Base-by-base conservation (phyloP, 108 stramenopile species). In the Pseudonitzschia pungens region DNA sequence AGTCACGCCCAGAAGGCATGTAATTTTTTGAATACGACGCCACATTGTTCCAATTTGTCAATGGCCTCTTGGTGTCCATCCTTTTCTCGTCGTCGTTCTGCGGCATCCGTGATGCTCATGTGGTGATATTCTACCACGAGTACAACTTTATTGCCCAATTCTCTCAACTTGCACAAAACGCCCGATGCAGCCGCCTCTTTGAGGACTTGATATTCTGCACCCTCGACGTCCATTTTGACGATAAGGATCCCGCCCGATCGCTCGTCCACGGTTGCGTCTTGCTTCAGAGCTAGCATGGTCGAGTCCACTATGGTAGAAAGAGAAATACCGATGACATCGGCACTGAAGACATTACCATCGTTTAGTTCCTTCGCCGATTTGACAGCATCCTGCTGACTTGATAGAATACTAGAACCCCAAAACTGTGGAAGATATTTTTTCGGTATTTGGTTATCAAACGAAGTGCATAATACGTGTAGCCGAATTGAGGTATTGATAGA, bases 151-250 rank as follows among this genome's bases (percentile, higher is more conserved):
- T 77, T 82, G 51, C 81, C 81, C 16, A 33, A n/a, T 24, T 65
- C 40, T 21, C 32, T 72, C 50, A 68, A 79, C 18, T 82, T 58
- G 56, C 84, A 85, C 71, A 85, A 67, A 12, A 74, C 57, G 12
- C 70, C 73, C 27, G 53, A 55, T 10, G 27, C 44, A 18, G 64
- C 69, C 2, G 69, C 69, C 60, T 85, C 81, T 32, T 79, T 60
- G 16, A 85, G 28, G n/a, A 85, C 56, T 48, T 68, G 70, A 40
- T 81, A 85, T 56, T 85, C 84, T 26, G 79, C 84, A 24, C 84
- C 84, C 64, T 85, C 84, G 10, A 85, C 76, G 44, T 85, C 84
- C 64, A 85, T 77, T 57, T 85, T 85, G 42, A 85, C 27, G 42
- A 85, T 68, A n/a, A 85, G 36, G 52, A 68, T 68, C 26, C 78